Evolutionary conservation across 306 rosid genomes (phyloP).

Genomic region (Malus asiatica): DNA sequence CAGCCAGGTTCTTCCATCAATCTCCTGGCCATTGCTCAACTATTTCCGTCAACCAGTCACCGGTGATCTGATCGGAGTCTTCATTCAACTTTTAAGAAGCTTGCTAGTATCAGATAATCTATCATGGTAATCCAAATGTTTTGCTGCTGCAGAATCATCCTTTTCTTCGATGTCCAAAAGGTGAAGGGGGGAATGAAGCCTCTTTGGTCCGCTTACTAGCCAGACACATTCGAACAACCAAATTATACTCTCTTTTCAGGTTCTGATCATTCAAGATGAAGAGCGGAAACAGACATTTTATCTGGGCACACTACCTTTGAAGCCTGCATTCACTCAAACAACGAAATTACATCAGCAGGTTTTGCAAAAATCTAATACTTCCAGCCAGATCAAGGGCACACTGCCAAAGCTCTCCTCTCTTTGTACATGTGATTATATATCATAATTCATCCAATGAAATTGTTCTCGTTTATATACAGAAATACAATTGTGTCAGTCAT

Average conservation of each 20-base stretch:
- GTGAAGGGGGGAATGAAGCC: constrained; percentile 42
- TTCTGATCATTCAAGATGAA: background rate
- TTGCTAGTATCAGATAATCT: background rate
- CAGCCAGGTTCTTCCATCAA: background rate
- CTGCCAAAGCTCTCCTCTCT: background rate
- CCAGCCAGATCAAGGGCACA: background rate
- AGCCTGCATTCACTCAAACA: background rate
- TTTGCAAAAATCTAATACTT: background rate
- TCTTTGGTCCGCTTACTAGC: constrained; percentile 41
- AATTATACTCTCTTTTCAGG: background rate
- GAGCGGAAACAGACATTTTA: too few species aligned
- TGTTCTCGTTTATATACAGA: background rate
- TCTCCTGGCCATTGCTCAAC: background rate
- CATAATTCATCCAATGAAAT: background rate
- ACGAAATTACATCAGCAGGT: too few species aligned
- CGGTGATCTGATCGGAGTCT: background rate
- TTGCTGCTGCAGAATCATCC: background rate
- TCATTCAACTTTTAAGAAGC: background rate
- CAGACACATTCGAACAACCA: background rate
- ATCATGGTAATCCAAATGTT: background rate
- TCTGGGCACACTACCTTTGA: background rate
- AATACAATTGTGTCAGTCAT: background rate
- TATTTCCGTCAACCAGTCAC: background rate
- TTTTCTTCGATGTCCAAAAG: background rate
- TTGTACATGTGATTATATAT: background rate